Conservation (phyloP, 177 flowering plant species). For the Tripterygium wilfordii region DNA sequence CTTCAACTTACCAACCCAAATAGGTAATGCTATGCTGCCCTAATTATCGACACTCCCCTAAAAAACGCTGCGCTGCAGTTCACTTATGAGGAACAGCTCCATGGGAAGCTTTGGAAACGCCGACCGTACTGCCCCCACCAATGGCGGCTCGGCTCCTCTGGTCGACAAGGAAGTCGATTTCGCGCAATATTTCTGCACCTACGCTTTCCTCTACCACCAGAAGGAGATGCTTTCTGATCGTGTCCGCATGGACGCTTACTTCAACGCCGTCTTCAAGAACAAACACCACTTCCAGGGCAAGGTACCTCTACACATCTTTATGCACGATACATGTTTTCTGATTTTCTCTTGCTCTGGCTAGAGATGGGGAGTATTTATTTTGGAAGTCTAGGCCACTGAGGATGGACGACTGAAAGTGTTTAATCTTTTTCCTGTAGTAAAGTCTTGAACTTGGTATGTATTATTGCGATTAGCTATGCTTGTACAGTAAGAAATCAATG, state of each 20-base stretch:
- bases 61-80: too few relatives aligned
- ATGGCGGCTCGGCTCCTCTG: constrained; percentile 10
- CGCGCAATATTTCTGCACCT: constrained; percentile 97
- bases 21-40: too few relatives aligned
- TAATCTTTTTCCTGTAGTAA: too few relatives aligned
- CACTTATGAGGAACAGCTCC: too few relatives aligned
- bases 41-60: too few relatives aligned
- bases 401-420: too few relatives aligned
- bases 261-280: constrained; percentile 69
- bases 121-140: constrained; percentile 11
- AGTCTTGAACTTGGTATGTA: too few relatives aligned
- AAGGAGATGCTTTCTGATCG: constrained; percentile 96
- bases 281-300: constrained; percentile 73
- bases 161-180: constrained; percentile 93
- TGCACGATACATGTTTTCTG: neutral
- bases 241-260: constrained; percentile 97
- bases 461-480: too few relatives aligned
- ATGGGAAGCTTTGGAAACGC: constrained; percentile 44
- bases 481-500: too few relatives aligned
- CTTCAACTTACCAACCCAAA: too few relatives aligned
- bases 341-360: neutral
- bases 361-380: neutral
- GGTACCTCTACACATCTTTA: constrained; percentile 26
- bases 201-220: constrained; percentile 91
- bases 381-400: too few relatives aligned